Base-by-base conservation (phyloP, 371 early-diverging fungal genomes). In the Mucor saturninus region DNA sequence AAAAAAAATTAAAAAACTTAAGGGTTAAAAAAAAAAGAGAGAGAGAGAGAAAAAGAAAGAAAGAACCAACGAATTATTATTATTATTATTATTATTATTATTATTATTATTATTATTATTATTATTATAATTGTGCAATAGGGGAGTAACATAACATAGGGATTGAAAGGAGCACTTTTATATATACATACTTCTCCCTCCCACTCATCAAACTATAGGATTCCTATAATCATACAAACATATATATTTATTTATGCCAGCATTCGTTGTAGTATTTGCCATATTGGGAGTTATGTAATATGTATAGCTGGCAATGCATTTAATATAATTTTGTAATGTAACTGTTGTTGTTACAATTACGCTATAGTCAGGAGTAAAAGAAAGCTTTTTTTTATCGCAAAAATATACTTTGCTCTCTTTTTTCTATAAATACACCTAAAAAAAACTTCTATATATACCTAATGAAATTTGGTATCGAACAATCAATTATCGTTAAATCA, bases 261-360 rank as follows among this genome's bases (percentile, higher is more conserved):
- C 3, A 14, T 45, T 45, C 21, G 45, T 45, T 45, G 45, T 45
- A 45, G 45, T 45, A 45, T 45, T 45, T 45, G 15, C 45, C 45
- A 45, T 45, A 15, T 45, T 45, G 13, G 45, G 45, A 45, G 45
- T 14, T 45, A 45, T 45, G 15, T 15, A 45, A 45, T 45, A 45
- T 45, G 15, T 45, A 45, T 6, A 13, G 15, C 13, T 45, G 2
- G 45, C 45, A 45, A 45, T 45, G 45, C 45, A 45, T 45, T 45
- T 45, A 45, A 45, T 45, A 45, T 45, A 45, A 45, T 45, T 45
- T 45, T 15, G 45, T 45, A n/a, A 45, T 45, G 45, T 15, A 45
- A 21, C 21, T 45, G 45, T 45, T 45, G 45, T 3, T 45, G 45
- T 45, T 45, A 21, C 15, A 45, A 45, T 15, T 45, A 45, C 45